phyloP scores from a whole-genome alignment of 768 basidiomycete genomes.

The Calocybe cyanea region DNA sequence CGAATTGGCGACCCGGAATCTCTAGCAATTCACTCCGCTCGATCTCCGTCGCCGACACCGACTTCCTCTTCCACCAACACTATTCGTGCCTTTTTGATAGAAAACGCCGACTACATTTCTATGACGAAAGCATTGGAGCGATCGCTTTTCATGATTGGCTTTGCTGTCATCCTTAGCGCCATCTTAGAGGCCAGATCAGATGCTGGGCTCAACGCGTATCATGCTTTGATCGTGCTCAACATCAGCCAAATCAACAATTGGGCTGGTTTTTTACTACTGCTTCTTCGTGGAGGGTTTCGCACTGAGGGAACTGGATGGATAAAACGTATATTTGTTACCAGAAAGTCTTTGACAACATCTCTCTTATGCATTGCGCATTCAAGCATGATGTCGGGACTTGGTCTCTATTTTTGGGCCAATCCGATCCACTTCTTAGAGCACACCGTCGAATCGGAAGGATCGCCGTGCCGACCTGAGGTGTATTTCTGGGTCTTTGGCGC shows the following conservation, averaged over 20 bases:
- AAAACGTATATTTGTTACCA: neutral
- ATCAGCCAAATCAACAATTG: slow-evolving; percentile 7
- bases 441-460: neutral
- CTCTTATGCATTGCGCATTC: neutral
- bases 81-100: neutral
- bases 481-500: slow-evolving; percentile 2
- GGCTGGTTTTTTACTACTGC: neutral
- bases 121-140: neutral
- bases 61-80: neutral
- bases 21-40: neutral
- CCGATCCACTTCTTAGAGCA: neutral
- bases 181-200: slow-evolving; percentile 1
- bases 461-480: neutral
- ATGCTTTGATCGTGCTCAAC: slow-evolving; percentile 4
- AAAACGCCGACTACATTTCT: neutral
- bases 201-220: slow-evolving; percentile 3
- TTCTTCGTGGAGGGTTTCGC: neutral
- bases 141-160: slow-evolving; percentile 2
- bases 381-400: neutral
- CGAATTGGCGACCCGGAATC: neutral
- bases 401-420: neutral
- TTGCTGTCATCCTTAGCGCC: slow-evolving; percentile 4
- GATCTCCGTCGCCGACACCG: neutral
- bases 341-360: neutral
- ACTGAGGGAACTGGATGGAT: neutral